These are phyloP conservation scores for Penicillium sp. DNA, from an alignment of 2,329 filamentous ascomycete genomes.

Conservation along the genomic window DNA sequence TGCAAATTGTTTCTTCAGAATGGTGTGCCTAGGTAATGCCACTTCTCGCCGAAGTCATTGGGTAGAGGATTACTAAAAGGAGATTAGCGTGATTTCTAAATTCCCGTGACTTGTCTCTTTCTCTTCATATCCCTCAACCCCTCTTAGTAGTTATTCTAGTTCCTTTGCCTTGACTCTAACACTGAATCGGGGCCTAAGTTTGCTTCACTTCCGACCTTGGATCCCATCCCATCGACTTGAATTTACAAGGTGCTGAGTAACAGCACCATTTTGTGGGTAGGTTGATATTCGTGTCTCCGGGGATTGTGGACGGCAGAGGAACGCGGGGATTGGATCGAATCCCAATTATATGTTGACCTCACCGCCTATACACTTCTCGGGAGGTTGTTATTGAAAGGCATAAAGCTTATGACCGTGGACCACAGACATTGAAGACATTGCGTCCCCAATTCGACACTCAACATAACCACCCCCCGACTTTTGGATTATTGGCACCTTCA, in stretches of 20 bases:
- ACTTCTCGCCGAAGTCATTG: constrained; percentile 4
- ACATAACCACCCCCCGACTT: not conserved
- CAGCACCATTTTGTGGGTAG: constrained; percentile 24
- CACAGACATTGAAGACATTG: constrained; percentile 6
- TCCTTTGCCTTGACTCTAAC: constrained; percentile 7
- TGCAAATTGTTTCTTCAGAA: not conserved
- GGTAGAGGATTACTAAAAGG: constrained; percentile 16
- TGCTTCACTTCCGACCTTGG: not conserved
- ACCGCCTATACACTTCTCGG: not conserved
- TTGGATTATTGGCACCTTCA: constrained; percentile 10
- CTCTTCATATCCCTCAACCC: constrained; percentile 26
- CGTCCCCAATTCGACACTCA: constrained; percentile 6
- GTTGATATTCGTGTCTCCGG: constrained; percentile 17
- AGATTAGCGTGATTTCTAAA: constrained; percentile 23
- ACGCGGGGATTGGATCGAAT: constrained; percentile 3
- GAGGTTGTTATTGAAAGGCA: not conserved
- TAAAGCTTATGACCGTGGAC: not conserved
- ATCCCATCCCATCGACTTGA: not conserved
- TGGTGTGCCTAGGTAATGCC: not conserved
- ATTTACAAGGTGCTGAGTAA: constrained; percentile 13
- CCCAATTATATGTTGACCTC: constrained; percentile 3
- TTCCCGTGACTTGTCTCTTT: constrained; percentile 30
- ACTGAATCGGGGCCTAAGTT: constrained; percentile 1
- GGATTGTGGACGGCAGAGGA: constrained; percentile 21
- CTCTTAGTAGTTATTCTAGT: constrained; percentile 16